Evolutionary conservation across 805 yeast species (phyloP).

Genomic region (Teunomyces aglyptinius): DNA sequence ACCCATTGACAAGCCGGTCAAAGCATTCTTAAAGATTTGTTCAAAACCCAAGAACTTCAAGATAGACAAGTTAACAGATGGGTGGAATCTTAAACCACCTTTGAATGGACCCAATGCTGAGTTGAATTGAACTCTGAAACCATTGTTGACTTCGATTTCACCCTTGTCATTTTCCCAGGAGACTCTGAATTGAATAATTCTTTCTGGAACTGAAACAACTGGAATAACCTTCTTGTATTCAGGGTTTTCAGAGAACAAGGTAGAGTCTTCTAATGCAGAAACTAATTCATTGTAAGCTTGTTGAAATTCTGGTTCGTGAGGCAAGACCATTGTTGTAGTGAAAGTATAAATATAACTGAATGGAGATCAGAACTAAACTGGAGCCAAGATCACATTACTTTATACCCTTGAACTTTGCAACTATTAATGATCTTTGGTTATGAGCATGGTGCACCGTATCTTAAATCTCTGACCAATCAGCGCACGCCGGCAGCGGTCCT

Average conservation of each 20-base stretch:
- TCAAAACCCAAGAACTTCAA: conserved; percentile 96
- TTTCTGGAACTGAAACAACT: conserved; percentile 91
- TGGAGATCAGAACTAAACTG: not conserved
- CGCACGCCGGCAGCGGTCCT: conserved; percentile 2
- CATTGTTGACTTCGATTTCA: conserved; percentile 88
- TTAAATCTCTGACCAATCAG: conserved; percentile 5
- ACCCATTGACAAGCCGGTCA: conserved; percentile 96
- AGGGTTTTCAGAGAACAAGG: conserved; percentile 85
- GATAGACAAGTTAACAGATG: conserved; percentile 91
- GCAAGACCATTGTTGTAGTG: conserved; percentile 60
- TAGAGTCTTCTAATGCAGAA: conserved; percentile 85
- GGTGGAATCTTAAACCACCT: conserved; percentile 98
- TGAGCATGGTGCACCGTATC: not conserved
- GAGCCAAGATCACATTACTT: conserved; percentile 1
- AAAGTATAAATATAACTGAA: not conserved
- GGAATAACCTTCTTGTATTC: conserved; percentile 85
- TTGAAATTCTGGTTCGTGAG: conserved; percentile 96
- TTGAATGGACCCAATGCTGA: conserved; percentile 98
- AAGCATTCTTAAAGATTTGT: conserved; percentile 97
- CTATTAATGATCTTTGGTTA: not conserved
- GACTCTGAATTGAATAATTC: conserved; percentile 95
- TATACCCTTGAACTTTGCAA: conserved; percentile 1
- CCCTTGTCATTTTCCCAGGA: conserved; percentile 97
- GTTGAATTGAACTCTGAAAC: conserved; percentile 98
- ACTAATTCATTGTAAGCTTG: conserved; percentile 96